Percentiles rank a stretch among this genome's conserved stretches.
Conservation (phyloP, 495 filamentous ascomycete genomes). For the Delitschia confertaspora region DNA sequence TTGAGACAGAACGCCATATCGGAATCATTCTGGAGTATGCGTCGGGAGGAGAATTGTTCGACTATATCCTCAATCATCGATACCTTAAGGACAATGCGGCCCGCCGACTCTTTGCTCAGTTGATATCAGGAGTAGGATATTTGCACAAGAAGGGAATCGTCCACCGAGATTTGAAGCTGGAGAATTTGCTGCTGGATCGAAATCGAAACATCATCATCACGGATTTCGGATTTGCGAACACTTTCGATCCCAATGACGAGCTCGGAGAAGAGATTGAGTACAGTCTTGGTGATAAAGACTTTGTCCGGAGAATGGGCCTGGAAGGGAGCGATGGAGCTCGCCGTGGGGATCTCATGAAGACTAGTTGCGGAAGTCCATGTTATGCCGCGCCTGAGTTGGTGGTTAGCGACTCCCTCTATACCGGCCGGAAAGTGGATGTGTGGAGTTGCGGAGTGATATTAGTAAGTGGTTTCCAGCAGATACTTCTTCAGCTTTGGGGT, state of each 20-base stretch:
- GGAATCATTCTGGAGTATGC: constrained; percentile 98
- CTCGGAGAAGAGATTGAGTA: constrained; percentile 84
- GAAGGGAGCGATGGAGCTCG: constrained; percentile 54
- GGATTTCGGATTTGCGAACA: constrained; percentile 98
- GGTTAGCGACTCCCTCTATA: constrained; percentile 95
- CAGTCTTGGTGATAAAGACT: constrained; percentile 74
- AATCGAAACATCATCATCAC: constrained; percentile 99
- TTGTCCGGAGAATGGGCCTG: constrained; percentile 66
- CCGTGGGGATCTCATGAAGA: constrained; percentile 71
- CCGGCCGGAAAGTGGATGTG: constrained; percentile 93
- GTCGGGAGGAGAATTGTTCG: constrained; percentile 94
- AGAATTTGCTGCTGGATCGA: constrained; percentile 90
- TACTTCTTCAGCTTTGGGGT: neutral
- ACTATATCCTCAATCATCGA: constrained; percentile 93
- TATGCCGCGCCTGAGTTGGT: constrained; percentile 97
- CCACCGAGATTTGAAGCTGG: constrained; percentile 92
- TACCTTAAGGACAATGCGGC: constrained; percentile 92
- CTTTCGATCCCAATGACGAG: constrained; percentile 82
- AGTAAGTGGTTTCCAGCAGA: constrained; percentile 54
- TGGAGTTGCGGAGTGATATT: constrained; percentile 99
- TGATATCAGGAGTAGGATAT: constrained; percentile 95
- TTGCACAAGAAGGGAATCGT: constrained; percentile 99
- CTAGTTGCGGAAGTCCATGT: constrained; percentile 77
- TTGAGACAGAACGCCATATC: constrained; percentile 90
- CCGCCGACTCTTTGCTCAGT: constrained; percentile 84